Conservation (phyloP, 140 eudicot species). For the Cichorium intybus region DNA sequence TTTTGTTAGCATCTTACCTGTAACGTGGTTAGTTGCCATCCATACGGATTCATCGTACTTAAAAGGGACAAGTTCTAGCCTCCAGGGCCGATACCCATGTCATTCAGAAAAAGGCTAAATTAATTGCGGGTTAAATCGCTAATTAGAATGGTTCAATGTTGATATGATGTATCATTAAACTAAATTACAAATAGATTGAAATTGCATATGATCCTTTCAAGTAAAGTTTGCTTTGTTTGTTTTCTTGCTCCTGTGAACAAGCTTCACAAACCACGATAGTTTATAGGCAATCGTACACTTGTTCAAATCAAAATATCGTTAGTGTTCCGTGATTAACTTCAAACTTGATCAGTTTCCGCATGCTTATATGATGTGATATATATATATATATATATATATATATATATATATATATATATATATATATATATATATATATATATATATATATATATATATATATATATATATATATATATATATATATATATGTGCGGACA, state of each 20-base stretch:
- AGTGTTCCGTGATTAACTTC: no score
- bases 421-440: no score
- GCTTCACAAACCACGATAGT: slow-evolving; percentile 19
- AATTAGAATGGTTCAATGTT: slow-evolving; percentile 12
- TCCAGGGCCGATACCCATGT: slow-evolving; percentile 23
- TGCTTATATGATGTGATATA: no score
- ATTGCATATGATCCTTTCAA: slow-evolving; percentile 24
- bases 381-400: no score
- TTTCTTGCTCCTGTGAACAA: slow-evolving; percentile 21
- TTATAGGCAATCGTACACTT: slow-evolving; percentile 19
- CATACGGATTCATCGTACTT: slow-evolving; percentile 9
- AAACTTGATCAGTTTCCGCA: no score
- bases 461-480: no score
- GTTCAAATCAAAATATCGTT: background rate
- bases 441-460: no score
- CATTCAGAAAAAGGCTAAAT: slow-evolving; percentile 25
- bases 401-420: no score
- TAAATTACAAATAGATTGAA: slow-evolving; percentile 20
- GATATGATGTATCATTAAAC: slow-evolving; percentile 17
- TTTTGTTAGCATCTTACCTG: background rate
- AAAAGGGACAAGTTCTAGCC: background rate
- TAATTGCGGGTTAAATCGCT: slow-evolving; percentile 28
- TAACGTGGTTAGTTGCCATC: slow-evolving; percentile 19
- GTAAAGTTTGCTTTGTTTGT: slow-evolving; percentile 21
- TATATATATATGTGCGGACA: no score